These are phyloP conservation scores for Trichoderma sp. DNA, from an alignment of 2,329 filamentous ascomycete species.

Conservation along the genomic window DNA sequence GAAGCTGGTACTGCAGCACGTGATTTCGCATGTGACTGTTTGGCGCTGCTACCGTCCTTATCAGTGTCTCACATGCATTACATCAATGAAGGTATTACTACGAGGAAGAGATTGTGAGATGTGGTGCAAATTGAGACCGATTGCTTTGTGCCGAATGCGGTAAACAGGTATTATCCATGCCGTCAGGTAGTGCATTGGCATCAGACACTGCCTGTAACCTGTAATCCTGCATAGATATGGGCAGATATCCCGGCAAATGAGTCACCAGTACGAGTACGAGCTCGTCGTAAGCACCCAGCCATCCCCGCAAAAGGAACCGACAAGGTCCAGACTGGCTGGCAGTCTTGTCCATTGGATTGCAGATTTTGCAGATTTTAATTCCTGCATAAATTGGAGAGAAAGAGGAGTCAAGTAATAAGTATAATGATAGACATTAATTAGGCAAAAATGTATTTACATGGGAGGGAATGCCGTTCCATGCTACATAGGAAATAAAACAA, in stretches of 20 bases:
- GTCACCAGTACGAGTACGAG: not conserved
- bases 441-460: constrained; percentile 12
- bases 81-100: not conserved
- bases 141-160: not conserved
- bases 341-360: not conserved
- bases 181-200: not conserved
- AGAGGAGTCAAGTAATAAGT: not conserved
- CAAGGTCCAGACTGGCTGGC: not conserved
- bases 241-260: constrained; percentile 4
- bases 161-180: not conserved
- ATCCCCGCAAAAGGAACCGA: not conserved
- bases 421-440: constrained; percentile 7
- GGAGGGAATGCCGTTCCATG: not conserved
- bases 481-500: not conserved
- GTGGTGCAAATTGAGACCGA: not conserved
- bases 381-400: not conserved
- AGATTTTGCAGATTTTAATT: not conserved
- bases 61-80: not conserved
- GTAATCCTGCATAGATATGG: not conserved
- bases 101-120: not conserved
- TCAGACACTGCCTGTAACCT: not conserved
- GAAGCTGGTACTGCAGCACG: not conserved
- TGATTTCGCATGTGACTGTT: not conserved
- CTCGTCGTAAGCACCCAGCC: constrained; percentile 24
- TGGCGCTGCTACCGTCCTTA: not conserved